phyloP scores from a whole-genome alignment of 495 filamentous ascomycete genomes.

The Lepraria neglecta region DNA sequence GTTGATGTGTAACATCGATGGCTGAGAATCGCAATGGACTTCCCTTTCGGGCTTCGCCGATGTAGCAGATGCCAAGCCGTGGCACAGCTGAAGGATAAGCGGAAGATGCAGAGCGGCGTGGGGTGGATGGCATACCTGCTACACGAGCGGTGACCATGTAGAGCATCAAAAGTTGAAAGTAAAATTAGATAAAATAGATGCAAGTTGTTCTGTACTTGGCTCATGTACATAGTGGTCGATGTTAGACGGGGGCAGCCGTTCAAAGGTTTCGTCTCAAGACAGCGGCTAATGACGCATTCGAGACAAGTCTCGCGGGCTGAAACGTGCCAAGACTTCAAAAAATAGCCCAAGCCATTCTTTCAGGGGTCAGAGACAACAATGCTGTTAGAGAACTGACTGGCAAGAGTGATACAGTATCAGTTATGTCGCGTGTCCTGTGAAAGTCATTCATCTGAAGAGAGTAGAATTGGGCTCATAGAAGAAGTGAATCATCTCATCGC shows the following conservation, averaged over 20 bases:
- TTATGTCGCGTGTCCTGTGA: constrained; percentile 2
- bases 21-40: not conserved
- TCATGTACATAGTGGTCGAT: not conserved
- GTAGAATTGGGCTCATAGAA: not conserved
- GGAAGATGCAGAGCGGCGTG: not conserved
- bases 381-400: not conserved
- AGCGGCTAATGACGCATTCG: constrained; percentile 15
- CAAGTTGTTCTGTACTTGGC: too few species aligned
- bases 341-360: constrained; percentile 7
- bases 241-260: not conserved
- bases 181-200: not conserved
- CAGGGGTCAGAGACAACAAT: constrained; percentile 8
- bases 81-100: not conserved
- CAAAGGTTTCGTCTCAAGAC: not conserved
- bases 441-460: not conserved
- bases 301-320: not conserved
- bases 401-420: not conserved
- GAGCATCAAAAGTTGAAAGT: not conserved
- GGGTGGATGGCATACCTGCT: not conserved
- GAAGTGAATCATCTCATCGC: not conserved
- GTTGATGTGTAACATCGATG: not conserved
- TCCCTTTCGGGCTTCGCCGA: not conserved
- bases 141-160: not conserved
- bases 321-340: not conserved
- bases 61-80: not conserved